Conservation (phyloP, 148 eudicot genomes). For the Vaccinium darrowii region DNA sequence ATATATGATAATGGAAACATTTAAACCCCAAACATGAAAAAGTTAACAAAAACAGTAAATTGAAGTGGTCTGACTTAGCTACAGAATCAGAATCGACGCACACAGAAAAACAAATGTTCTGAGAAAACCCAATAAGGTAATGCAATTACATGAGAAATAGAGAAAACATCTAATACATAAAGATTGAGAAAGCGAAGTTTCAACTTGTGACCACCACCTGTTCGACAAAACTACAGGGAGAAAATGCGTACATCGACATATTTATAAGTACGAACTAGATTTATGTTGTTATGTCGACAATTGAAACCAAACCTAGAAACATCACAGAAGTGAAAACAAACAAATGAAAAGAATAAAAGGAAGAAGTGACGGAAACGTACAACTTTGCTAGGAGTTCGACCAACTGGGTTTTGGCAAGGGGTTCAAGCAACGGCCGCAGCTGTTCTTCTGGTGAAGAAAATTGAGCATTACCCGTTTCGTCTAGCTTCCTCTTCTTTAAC, state of each 20-base stretch:
- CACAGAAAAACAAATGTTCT: background rate
- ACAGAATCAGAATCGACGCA: background rate
- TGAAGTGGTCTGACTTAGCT: background rate
- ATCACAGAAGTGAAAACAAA: background rate
- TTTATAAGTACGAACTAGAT: background rate
- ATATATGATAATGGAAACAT: too few species aligned
- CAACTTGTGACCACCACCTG: background rate
- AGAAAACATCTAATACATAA: background rate
- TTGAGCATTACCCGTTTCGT: constrained; percentile 33
- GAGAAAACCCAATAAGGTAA: background rate
- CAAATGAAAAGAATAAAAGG: background rate
- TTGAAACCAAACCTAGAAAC: constrained; percentile 1
- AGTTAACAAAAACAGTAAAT: too few species aligned
- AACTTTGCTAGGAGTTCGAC: constrained; percentile 57
- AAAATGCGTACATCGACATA: background rate
- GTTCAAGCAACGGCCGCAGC: constrained; percentile 55
- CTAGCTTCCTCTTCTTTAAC: constrained; percentile 61
- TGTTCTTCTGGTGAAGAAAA: constrained; percentile 29
- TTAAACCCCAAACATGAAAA: too few species aligned
- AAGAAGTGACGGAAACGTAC: constrained; percentile 25
- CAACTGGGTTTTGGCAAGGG: constrained; percentile 59
- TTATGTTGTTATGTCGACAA: background rate
- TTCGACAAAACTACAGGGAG: background rate
- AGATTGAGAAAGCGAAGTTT: background rate
- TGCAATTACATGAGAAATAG: background rate